Conservation (phyloP, 2,329 filamentous ascomycete species). For the Aspergillus thermomutatus region DNA sequence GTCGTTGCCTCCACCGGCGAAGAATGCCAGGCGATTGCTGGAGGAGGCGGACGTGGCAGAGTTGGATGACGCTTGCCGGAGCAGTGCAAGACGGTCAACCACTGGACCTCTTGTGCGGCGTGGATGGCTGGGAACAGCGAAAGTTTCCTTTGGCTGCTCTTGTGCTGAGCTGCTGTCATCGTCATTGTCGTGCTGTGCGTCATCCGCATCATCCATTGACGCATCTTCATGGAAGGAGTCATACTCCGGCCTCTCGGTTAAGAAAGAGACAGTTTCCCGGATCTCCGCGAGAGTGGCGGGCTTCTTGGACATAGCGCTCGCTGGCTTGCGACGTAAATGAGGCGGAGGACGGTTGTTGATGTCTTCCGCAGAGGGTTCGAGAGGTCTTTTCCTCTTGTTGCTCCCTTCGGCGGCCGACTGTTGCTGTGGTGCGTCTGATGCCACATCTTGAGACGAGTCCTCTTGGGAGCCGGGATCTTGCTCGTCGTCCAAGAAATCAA, state of each 20-base stretch:
- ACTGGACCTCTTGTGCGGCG: conserved; percentile 41
- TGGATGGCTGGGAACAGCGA: conserved; percentile 31
- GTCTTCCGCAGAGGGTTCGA: conserved; percentile 40
- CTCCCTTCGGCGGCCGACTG: conserved; percentile 16
- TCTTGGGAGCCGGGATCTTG: conserved; percentile 41
- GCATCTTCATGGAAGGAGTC: conserved; percentile 55
- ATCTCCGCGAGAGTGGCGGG: conserved; percentile 77
- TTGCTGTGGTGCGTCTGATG: conserved; percentile 15
- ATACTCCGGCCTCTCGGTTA: conserved; percentile 67
- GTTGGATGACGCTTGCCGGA: conserved; percentile 44
- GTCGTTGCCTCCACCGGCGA: conserved; percentile 19
- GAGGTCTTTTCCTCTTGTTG: conserved; percentile 41
- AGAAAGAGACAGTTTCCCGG: conserved; percentile 74
- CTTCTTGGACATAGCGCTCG: conserved; percentile 55
- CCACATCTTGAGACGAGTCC: conserved; percentile 24
- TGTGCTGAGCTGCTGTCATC: conserved; percentile 22
- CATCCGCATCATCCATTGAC: conserved; percentile 47
- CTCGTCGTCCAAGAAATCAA: conserved; percentile 63
- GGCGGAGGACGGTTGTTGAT: conserved; percentile 54
- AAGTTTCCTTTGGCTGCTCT: conserved; percentile 18
- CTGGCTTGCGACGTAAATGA: conserved; percentile 59
- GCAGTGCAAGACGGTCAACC: conserved; percentile 43
- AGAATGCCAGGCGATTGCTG: conserved; percentile 33
- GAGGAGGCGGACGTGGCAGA: conserved; percentile 29
- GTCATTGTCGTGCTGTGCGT: conserved; percentile 44